phyloP scores from a whole-genome alignment of 306 rosid species.

The Inga leiocalycina region DNA sequence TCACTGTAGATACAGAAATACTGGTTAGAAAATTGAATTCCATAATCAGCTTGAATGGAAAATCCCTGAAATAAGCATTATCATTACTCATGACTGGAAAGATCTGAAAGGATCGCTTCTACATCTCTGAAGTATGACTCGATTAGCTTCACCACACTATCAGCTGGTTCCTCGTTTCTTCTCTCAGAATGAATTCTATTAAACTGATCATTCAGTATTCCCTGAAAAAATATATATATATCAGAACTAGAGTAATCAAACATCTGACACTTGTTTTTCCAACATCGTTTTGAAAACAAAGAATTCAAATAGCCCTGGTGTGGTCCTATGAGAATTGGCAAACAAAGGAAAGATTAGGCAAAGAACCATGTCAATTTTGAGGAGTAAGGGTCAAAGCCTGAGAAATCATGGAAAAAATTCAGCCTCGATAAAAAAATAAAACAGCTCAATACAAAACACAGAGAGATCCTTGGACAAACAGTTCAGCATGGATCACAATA shows the following conservation, averaged over 20 bases:
- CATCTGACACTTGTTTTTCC: constrained; percentile 21
- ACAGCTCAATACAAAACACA: neutral
- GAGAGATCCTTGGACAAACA: constrained; percentile 18
- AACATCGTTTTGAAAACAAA: constrained; percentile 23
- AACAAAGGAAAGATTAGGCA: constrained; percentile 1
- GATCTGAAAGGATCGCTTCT: constrained; percentile 44
- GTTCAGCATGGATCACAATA: neutral
- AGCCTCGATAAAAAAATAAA: constrained; percentile 14
- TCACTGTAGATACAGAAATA: constrained; percentile 44
- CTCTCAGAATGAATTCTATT: constrained; percentile 31
- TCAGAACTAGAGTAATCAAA: neutral
- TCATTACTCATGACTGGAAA: constrained; percentile 47
- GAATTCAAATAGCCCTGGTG: constrained; percentile 51
- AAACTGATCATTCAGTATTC: constrained; percentile 52
- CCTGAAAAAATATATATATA: constrained; percentile 33
- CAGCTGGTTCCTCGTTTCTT: constrained; percentile 30
- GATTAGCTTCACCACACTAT: constrained; percentile 38
- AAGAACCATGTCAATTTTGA: neutral
- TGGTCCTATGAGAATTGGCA: constrained; percentile 52
- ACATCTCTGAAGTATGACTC: constrained; percentile 45
- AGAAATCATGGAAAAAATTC: constrained; percentile 19
- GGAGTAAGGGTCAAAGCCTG: neutral
- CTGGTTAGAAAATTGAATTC: constrained; percentile 19
- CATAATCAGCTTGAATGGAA: constrained; percentile 21
- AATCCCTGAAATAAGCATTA: constrained; percentile 16